Conservation (phyloP, 768 basidiomycete genomes). For the Cantharellus cinnabarinus region DNA sequence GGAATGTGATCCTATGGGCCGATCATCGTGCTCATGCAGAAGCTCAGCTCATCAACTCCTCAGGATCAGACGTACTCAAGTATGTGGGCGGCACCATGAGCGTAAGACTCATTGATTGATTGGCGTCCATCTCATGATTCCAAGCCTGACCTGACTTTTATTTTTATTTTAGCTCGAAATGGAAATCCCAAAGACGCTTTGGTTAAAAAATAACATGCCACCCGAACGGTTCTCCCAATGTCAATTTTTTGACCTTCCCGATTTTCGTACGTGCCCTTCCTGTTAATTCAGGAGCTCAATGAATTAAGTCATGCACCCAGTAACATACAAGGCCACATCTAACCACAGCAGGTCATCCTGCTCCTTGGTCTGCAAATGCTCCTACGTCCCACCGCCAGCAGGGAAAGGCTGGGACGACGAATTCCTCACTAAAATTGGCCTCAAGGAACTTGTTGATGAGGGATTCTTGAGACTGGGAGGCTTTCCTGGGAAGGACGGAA, state of each 20-base stretch:
- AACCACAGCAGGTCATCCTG: constrained; percentile 65
- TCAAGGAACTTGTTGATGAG: constrained; percentile 44
- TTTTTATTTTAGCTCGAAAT: constrained; percentile 55
- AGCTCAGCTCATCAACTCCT: constrained; percentile 73
- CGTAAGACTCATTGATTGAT: constrained; percentile 21
- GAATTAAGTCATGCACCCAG: constrained; percentile 8
- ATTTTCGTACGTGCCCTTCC: constrained; percentile 31
- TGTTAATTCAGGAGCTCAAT: constrained; percentile 4
- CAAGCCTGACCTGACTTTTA: constrained; percentile 5
- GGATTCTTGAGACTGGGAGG: constrained; percentile 62
- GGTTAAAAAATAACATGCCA: constrained; percentile 83
- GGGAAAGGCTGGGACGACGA: constrained; percentile 64
- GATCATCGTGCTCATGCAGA: constrained; percentile 90
- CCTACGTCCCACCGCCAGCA: constrained; percentile 46
- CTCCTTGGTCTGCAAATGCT: constrained; percentile 92
- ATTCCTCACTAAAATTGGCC: constrained; percentile 74
- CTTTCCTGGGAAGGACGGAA: constrained; percentile 28
- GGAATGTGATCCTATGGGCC: constrained; percentile 89
- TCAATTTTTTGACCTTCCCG: constrained; percentile 84
- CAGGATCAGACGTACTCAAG: constrained; percentile 66
- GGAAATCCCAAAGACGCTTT: constrained; percentile 94
- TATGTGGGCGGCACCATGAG: constrained; percentile 96
- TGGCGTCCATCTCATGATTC: background rate
- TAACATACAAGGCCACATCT: constrained; percentile 80
- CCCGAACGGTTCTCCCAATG: constrained; percentile 45